These are phyloP conservation scores for Globisporangium polare DNA, from an alignment of 352 stramenopile genomes.

Conservation along the genomic window DNA sequence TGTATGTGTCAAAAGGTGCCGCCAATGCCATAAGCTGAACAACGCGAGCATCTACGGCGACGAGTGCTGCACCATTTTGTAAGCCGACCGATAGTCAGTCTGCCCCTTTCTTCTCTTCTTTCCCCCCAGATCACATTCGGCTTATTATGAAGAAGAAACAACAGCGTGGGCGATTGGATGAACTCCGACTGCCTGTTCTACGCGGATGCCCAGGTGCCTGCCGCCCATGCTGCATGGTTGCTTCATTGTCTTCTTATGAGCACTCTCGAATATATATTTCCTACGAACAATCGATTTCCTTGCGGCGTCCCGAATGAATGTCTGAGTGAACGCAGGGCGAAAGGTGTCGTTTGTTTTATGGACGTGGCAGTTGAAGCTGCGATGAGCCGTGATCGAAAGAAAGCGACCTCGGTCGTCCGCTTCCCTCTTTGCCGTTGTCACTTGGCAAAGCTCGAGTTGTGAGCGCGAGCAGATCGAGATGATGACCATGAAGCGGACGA, in stretches of 20 bases:
- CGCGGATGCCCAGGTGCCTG: no score
- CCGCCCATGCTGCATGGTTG: no score
- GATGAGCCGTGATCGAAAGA: background rate
- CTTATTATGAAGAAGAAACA: no score
- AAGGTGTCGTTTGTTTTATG: background rate
- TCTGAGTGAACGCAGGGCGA: background rate
- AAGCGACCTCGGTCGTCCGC: no score
- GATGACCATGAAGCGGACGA: background rate
- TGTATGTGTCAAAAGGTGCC: slow-evolving; percentile 34
- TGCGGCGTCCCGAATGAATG: background rate
- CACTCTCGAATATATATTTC: no score
- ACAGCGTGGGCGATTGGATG: no score
- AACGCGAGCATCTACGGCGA: slow-evolving; percentile 75
- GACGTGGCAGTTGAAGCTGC: background rate
- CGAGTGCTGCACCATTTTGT: slow-evolving; percentile 67
- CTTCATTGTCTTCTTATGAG: no score
- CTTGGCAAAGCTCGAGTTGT: background rate
- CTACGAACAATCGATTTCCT: background rate
- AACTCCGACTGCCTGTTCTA: no score
- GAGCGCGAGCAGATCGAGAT: background rate
- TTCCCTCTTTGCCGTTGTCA: no score
- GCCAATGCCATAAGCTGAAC: slow-evolving; percentile 68
- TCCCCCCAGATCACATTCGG: no score
- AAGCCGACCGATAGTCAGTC: background rate
- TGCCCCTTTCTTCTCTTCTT: no score